Percentiles rank a stretch among this genome's conserved stretches.
Conservation (phyloP, 108 stramenopile genomes). For the Fistulifera pelliculosa region DNA sequence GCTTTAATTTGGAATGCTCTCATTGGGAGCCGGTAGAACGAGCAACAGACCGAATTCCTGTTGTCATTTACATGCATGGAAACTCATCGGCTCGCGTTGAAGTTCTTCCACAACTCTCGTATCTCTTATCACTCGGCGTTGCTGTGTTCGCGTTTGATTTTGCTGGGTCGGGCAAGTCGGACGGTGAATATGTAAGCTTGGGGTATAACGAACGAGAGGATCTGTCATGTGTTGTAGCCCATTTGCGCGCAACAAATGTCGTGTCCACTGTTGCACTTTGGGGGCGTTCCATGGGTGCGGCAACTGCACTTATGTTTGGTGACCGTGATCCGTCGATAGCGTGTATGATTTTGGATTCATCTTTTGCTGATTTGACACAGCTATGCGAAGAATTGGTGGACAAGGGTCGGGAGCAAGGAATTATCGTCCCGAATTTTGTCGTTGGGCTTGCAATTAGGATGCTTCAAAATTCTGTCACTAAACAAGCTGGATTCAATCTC, state of each 20-base stretch:
- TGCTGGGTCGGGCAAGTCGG: slow-evolving; percentile 93
- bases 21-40: slow-evolving; percentile 95
- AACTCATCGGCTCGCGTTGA: slow-evolving; percentile 84
- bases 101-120: slow-evolving; percentile 82
- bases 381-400: slow-evolving; percentile 96
- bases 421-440: slow-evolving; percentile 70
- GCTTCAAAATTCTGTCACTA: slow-evolving; percentile 78
- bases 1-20: slow-evolving; percentile 81
- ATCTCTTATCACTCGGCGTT: slow-evolving; percentile 84
- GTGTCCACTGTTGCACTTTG: slow-evolving; percentile 93
- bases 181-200: slow-evolving; percentile 94
- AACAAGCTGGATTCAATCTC: slow-evolving; percentile 89
- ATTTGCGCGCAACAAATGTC: slow-evolving; percentile 86
- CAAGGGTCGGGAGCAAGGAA: slow-evolving; percentile 85
- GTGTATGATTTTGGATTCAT: slow-evolving; percentile 94
- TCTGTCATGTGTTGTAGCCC: slow-evolving; percentile 81
- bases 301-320: slow-evolving; percentile 95
- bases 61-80: slow-evolving; percentile 92
- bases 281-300: slow-evolving; percentile 99
- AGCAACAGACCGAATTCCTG: slow-evolving; percentile 62
- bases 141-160: slow-evolving; percentile 97
- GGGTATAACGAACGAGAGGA: slow-evolving; percentile 98
- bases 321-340: slow-evolving; percentile 95
- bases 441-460: slow-evolving; percentile 72
- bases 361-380: slow-evolving; percentile 89